phyloP scores from a whole-genome alignment of 2,329 filamentous ascomycete genomes.

The Diaporthe sp. region DNA sequence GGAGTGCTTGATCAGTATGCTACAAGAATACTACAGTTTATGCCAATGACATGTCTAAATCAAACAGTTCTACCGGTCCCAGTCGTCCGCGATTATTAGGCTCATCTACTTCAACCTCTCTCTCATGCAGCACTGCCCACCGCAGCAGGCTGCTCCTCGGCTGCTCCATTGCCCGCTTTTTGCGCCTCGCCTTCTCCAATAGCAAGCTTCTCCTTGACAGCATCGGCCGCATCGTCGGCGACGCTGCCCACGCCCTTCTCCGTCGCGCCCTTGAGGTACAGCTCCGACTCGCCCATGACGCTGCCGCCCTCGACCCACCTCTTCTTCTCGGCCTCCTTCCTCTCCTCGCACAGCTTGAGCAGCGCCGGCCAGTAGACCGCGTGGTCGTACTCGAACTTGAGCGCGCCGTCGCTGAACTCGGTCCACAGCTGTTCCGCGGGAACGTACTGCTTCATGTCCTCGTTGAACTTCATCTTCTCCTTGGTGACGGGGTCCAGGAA shows the following conservation, averaged over 20 bases:
- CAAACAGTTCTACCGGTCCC: not conserved
- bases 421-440: conserved; percentile 86
- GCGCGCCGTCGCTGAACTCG: conserved; percentile 75
- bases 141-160: conserved; percentile 9
- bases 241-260: conserved; percentile 26
- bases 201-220: conserved; percentile 35
- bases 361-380: conserved; percentile 89
- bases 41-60: not conserved
- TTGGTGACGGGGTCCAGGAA: conserved; percentile 96
- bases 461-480: conserved; percentile 98
- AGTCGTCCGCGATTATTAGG: not conserved
- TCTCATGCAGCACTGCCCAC: conserved; percentile 19
- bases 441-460: conserved; percentile 86
- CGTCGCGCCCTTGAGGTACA: conserved; percentile 78
- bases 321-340: conserved; percentile 70
- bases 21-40: not conserved
- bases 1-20: not conserved
- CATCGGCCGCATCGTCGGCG: conserved; percentile 32
- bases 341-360: conserved; percentile 76
- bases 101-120: not conserved
- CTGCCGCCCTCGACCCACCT: conserved; percentile 87
- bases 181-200: conserved; percentile 23
- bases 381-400: conserved; percentile 95
- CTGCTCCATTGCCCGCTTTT: not conserved
- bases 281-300: conserved; percentile 86